Base-by-base conservation (phyloP, 2,329 filamentous ascomycete species). In the Colletotrichum sp. region DNA sequence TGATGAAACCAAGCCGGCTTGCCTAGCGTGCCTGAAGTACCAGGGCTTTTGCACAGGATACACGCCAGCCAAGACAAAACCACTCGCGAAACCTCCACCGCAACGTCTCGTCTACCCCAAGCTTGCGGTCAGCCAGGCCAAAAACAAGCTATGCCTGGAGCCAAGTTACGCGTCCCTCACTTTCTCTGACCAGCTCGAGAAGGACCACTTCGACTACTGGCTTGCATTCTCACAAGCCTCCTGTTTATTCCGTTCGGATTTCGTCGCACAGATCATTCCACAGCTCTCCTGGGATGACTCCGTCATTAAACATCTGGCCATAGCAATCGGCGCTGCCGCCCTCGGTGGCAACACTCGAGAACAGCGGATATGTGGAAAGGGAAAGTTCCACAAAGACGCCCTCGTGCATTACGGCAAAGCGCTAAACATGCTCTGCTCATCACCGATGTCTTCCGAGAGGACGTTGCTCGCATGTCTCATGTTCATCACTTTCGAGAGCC, bases 401-500 rank as follows among this genome's bases (percentile, higher is more conserved):
- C 81, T 86, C 32, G 78, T 80, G 26, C 85, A 84, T 69, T 86
- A 86, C 65, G 85, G 85, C 55, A 81, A 85, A 65, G 84, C 85
- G 3, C 75, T 86, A 12, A 82, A 83, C 2, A 70, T 85, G 16
- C 81, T 66, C 81, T 83, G 2, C 80, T 77, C 36, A 81, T 83
- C 4, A 81, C 80, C 8, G 80, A 79, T 18, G 82, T 84, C 36
- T 79, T 81, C 1, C 48, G 86, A 21, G 79, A 82, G 21, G 84
- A 83, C 7, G 3, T 12, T 75, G 5, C 72, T 86, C 4, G 84
- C 84, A 2, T 86, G 85, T 0, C 78, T 86, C 3, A 77, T 86
- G 1, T 86, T 86, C 63, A 83, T 86, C 55, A 85, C 83, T 75
- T 86, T 86, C 62, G 85, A 86, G 64, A 77, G 83, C 3, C 83